Evolutionary conservation across 2,329 filamentous ascomycete species (phyloP).

Genomic region (Rhexocercosporidium sp.): DNA sequence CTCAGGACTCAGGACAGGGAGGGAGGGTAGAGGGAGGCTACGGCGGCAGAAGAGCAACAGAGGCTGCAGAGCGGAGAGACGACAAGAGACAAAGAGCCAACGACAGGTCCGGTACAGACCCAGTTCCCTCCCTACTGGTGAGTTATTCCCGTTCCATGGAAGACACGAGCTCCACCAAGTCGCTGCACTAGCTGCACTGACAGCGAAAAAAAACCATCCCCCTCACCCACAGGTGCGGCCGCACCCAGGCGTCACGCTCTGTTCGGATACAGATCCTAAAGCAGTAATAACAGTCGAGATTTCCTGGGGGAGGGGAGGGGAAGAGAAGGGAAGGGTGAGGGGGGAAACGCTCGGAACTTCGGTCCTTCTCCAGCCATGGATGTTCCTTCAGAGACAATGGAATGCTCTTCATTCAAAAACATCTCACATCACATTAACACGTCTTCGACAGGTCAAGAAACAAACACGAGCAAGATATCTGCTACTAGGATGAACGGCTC

Average conservation of each 20-base stretch:
- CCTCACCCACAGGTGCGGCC: neutral
- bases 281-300: constrained; percentile 8
- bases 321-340: too few relatives aligned
- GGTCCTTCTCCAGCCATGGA: constrained; percentile 6
- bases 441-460: neutral
- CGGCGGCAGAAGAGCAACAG: neutral
- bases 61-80: neutral
- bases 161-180: neutral
- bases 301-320: neutral
- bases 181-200: neutral
- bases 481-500: neutral
- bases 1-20: too few relatives aligned
- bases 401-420: too few relatives aligned
- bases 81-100: neutral
- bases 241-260: neutral
- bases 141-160: neutral
- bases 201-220: too few relatives aligned
- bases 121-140: too few relatives aligned
- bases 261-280: constrained; percentile 2
- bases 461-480: neutral
- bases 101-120: neutral
- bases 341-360: constrained; percentile 1
- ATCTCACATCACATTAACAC: neutral
- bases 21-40: neutral
- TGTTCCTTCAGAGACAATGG: neutral